A percentile compares a stretch with the other conserved stretches of the same genome.
Evolutionary conservation across 306 rosid species (phyloP).

Genomic region (Purshia tridentata): DNA sequence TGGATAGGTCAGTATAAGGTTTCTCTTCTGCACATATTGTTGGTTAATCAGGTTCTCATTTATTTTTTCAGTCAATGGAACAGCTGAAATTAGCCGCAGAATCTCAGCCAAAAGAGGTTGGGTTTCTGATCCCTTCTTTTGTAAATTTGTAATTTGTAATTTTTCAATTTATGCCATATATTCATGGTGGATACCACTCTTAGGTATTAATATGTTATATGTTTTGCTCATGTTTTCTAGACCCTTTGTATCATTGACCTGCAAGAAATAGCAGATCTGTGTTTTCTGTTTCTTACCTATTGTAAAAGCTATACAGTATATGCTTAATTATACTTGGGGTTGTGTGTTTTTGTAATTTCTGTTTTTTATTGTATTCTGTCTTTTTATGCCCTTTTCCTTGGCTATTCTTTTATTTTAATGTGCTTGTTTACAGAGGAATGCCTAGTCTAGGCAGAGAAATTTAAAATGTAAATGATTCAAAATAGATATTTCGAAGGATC

Average conservation of each 20-base stretch:
- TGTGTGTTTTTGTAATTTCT: not conserved
- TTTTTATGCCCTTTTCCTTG: not conserved
- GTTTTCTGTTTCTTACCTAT: not conserved
- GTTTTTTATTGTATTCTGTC: not conserved
- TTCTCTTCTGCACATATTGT: slow-evolving; percentile 43
- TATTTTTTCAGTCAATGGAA: slow-evolving; percentile 49
- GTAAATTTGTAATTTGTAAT: slow-evolving; percentile 11
- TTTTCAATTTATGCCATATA: slow-evolving; percentile 21
- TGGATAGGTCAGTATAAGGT: slow-evolving; percentile 8
- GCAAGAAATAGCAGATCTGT: slow-evolving; percentile 5
- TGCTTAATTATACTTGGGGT: not conserved
- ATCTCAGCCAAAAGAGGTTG: slow-evolving; percentile 63
- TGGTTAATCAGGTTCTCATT: slow-evolving; percentile 38
- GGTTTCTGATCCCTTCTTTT: slow-evolving; percentile 31
- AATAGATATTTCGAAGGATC: not conserved
- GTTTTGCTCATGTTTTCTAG: not conserved
- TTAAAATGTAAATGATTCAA: not conserved
- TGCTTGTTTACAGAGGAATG: not conserved
- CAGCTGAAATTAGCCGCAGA: slow-evolving; percentile 49
- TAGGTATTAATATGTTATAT: not conserved
- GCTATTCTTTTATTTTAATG: not conserved
- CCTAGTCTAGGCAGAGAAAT: not conserved
- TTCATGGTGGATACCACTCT: not conserved
- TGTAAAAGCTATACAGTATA: not conserved
- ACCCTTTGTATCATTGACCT: not conserved